A percentile compares a stretch with the other conserved stretches of the same genome.
Conservation (phyloP, 2,329 filamentous ascomycete genomes). For the Ambrosiella cleistominuta region DNA sequence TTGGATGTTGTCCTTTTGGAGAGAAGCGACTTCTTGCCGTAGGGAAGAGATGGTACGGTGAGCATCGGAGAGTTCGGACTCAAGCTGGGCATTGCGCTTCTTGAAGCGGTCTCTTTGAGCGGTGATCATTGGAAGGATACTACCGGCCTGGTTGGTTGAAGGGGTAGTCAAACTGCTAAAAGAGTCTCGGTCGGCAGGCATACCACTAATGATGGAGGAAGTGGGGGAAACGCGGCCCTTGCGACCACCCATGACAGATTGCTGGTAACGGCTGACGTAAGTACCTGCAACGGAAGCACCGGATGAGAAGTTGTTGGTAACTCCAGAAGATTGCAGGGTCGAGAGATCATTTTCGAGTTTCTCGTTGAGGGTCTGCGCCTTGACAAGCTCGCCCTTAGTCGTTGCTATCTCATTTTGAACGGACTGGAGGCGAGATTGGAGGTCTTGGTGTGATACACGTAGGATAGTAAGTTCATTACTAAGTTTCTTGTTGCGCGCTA, state of each 20-base stretch:
- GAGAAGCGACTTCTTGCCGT: slow-evolving; percentile 72
- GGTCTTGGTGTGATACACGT: slow-evolving; percentile 81
- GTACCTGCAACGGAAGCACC: slow-evolving; percentile 88
- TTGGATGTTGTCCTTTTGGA: slow-evolving; percentile 91
- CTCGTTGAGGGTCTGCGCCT: slow-evolving; percentile 64
- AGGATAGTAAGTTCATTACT: slow-evolving; percentile 84
- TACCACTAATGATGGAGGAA: slow-evolving; percentile 92
- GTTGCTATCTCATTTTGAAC: slow-evolving; percentile 70
- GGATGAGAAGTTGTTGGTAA: slow-evolving; percentile 60
- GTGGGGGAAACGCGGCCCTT: slow-evolving; percentile 67
- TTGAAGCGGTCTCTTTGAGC: slow-evolving; percentile 97
- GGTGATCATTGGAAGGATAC: slow-evolving; percentile 94
- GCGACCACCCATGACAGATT: slow-evolving; percentile 41
- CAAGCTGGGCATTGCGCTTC: slow-evolving; percentile 80
- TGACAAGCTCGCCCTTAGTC: slow-evolving; percentile 74
- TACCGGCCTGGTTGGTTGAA: slow-evolving; percentile 42
- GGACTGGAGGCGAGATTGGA: slow-evolving; percentile 61
- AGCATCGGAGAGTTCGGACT: slow-evolving; percentile 71
- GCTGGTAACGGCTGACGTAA: slow-evolving; percentile 63
- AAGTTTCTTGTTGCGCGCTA: slow-evolving; percentile 91
- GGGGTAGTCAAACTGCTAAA: slow-evolving; percentile 22
- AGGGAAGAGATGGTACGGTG: slow-evolving; percentile 71
- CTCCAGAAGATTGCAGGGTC: slow-evolving; percentile 67
- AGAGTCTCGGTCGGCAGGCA: slow-evolving; percentile 40
- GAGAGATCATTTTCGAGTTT: slow-evolving; percentile 86